These are phyloP conservation scores for Suillus subalutaceus DNA, from an alignment of 768 basidiomycete genomes.

Conservation along the genomic window DNA sequence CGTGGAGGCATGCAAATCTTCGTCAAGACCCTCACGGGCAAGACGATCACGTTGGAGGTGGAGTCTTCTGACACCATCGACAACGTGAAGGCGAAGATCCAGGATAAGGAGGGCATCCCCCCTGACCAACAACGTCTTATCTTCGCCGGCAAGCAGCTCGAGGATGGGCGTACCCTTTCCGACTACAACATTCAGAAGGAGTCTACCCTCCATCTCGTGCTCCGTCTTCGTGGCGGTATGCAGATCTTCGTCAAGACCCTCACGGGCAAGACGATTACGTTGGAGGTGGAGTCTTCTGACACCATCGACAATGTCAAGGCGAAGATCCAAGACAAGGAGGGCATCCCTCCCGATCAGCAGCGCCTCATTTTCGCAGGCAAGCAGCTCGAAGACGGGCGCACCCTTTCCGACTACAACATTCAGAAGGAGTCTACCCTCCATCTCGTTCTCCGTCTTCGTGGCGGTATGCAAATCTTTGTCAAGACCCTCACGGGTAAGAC, in stretches of 20 bases:
- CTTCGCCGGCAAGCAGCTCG: slow-evolving; percentile 91
- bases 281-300: slow-evolving; percentile 92
- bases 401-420: slow-evolving; percentile 89
- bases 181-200: slow-evolving; percentile 94
- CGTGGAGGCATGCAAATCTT: slow-evolving; percentile 92
- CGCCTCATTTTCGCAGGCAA: slow-evolving; percentile 93
- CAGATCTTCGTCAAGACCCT: slow-evolving; percentile 89
- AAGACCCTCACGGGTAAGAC: slow-evolving; percentile 79
- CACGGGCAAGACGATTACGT: slow-evolving; percentile 90
- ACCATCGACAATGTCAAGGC: slow-evolving; percentile 93
- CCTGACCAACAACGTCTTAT: slow-evolving; percentile 91
- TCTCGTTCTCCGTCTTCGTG: slow-evolving; percentile 70
- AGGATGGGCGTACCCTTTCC: slow-evolving; percentile 87
- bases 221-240: slow-evolving; percentile 89
- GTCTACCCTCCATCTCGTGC: slow-evolving; percentile 73
- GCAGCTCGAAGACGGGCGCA: slow-evolving; percentile 93
- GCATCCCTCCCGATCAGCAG: slow-evolving; percentile 84
- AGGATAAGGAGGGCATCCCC: slow-evolving; percentile 89
- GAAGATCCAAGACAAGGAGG: slow-evolving; percentile 86
- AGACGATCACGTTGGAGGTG: slow-evolving; percentile 93
- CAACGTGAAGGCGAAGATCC: slow-evolving; percentile 90
- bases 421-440: slow-evolving; percentile 87
- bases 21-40: slow-evolving; percentile 83
- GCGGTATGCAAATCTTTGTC: slow-evolving; percentile 74
- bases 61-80: slow-evolving; percentile 88